Percentiles rank a stretch among this genome's conserved stretches.
Conservation (phyloP, 2,329 filamentous ascomycete genomes). For the Fusarium phyllophilum region DNA sequence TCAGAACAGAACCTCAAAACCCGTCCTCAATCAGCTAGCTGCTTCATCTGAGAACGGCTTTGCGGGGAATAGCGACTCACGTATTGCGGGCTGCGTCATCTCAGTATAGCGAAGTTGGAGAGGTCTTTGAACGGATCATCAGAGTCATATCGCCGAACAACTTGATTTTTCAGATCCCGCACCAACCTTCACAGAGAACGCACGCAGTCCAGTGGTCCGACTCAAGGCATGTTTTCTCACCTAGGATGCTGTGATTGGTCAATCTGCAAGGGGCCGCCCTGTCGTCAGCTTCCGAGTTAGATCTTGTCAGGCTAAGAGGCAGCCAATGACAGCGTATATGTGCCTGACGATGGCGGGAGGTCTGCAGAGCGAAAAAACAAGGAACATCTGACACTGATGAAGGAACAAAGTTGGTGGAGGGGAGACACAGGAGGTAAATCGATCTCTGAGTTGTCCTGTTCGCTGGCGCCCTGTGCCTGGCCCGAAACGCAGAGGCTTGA, state of each 20-base stretch:
- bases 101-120: not conserved
- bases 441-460: conserved; percentile 28
- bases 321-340: conserved; percentile 42
- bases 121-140: not conserved
- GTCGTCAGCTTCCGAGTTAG: conserved; percentile 38
- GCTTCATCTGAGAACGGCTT: not conserved
- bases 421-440: not conserved
- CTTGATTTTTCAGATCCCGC: conserved; percentile 9
- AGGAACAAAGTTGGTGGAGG: conserved; percentile 7
- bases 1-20: conserved; percentile 13
- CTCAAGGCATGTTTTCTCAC: conserved; percentile 27
- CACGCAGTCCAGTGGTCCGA: conserved; percentile 21
- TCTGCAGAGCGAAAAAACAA: conserved; percentile 24
- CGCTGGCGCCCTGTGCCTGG: conserved; percentile 27
- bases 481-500: conserved; percentile 34
- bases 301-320: conserved; percentile 39
- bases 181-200: not conserved
- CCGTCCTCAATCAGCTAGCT: not conserved
- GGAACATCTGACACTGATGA: conserved; percentile 6
- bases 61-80: conserved; percentile 5
- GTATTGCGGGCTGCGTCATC: conserved; percentile 2
- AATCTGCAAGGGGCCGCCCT: conserved; percentile 39
- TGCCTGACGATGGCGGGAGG: conserved; percentile 27
- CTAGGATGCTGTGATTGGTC: conserved; percentile 34
- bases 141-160: conserved; percentile 15